Evolutionary conservation across 768 basidiomycete species (phyloP).

Genomic region (Hortiboletus campestris): DNA sequence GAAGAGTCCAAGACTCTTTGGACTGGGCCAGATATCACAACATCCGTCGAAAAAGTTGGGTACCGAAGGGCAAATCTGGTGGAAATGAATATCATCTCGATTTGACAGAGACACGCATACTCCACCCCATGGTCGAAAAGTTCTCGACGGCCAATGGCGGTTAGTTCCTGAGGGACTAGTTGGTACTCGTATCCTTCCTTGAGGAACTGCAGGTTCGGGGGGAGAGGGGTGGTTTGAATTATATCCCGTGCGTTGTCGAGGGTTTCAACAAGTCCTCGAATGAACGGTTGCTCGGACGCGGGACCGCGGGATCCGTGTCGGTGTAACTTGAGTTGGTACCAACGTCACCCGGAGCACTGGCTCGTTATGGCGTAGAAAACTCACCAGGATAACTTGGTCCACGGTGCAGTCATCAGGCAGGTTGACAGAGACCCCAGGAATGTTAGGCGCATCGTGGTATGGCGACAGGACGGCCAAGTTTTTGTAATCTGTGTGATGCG

Average conservation of each 20-base stretch:
- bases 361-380: not conserved
- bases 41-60: conserved; percentile 19
- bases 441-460: conserved; percentile 33
- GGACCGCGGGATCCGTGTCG: conserved; percentile 43
- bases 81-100: not conserved
- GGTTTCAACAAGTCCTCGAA: conserved; percentile 33
- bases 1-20: conserved; percentile 39
- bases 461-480: conserved; percentile 38
- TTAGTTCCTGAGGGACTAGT: conserved; percentile 37
- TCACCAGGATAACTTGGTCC: conserved; percentile 39
- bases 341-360: not conserved
- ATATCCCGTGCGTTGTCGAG: conserved; percentile 26
- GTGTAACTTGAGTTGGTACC: conserved; percentile 32
- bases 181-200: conserved; percentile 36
- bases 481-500: not conserved
- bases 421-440: conserved; percentile 25
- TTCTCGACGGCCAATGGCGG: conserved; percentile 35
- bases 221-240: conserved; percentile 31
- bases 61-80: conserved; percentile 23
- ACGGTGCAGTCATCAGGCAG: conserved; percentile 40
- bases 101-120: conserved; percentile 18
- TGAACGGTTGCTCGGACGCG: conserved; percentile 29
- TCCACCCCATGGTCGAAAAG: conserved; percentile 41
- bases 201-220: conserved; percentile 36
- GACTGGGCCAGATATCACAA: conserved; percentile 12